phyloP scores from a whole-genome alignment of 164 flowering plant species.

The Nymphaea thermarum region DNA sequence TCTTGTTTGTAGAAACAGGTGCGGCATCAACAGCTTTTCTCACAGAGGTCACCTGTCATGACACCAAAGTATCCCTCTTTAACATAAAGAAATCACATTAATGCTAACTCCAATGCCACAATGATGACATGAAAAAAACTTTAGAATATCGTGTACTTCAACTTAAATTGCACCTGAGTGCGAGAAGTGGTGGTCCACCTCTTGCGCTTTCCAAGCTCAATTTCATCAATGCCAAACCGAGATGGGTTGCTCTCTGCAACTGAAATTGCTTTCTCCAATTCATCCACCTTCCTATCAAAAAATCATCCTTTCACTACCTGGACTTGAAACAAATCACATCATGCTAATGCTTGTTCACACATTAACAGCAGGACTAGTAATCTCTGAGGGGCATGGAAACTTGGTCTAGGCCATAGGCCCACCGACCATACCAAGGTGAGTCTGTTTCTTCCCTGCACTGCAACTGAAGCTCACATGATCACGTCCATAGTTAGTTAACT shows the following conservation, averaged over 20 bases:
- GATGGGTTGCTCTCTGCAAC: slow-evolving; percentile 84
- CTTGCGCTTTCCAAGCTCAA: slow-evolving; percentile 66
- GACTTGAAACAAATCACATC: neutral
- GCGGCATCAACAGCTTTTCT: slow-evolving; percentile 52
- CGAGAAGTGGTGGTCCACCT: slow-evolving; percentile 76
- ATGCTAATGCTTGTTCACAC: neutral
- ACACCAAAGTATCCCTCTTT: neutral
- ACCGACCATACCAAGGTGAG: neutral
- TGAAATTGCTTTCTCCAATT: slow-evolving; percentile 66
- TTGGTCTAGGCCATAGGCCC: neutral
- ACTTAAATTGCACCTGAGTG: slow-evolving; percentile 36
- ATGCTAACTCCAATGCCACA: neutral
- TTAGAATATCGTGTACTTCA: neutral
- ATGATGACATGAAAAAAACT: neutral
- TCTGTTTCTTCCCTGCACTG: neutral
- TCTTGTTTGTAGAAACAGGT: slow-evolving; percentile 18
- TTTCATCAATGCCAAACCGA: slow-evolving; percentile 59
- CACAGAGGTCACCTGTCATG: slow-evolving; percentile 39
- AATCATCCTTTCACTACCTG: slow-evolving; percentile 3
- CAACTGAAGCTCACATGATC: too few relatives aligned
- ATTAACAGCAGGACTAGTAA: neutral
- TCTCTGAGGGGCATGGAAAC: neutral
- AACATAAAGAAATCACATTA: neutral
- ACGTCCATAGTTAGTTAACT: too few relatives aligned
- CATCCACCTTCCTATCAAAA: slow-evolving; percentile 74